Evolutionary conservation across 2,329 filamentous ascomycete species (phyloP), one percentile per base, ranked within the genome.

Genomic region (Trichoderma koningii): DNA sequence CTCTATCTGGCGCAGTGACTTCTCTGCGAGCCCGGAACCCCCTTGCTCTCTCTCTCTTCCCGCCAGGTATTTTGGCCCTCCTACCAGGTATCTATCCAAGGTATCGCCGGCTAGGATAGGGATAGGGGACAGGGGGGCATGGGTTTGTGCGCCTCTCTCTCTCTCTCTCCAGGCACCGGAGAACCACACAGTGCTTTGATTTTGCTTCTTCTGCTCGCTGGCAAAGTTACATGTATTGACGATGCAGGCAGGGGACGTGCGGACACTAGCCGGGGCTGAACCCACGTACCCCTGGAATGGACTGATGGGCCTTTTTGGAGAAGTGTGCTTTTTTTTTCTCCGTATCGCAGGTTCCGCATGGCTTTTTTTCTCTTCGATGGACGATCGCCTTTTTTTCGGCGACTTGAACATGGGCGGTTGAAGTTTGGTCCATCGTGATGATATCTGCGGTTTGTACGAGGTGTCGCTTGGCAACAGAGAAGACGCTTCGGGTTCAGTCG

Each of bases 331-430:
- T 47, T 41, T 50, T 63, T 63, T 55, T 41, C 60, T 63, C 60
- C 60, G 51, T 63, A 45, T 63, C 50, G 60, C 41, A 38, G 50
- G 50, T 55, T 26, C 60, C 60, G 60, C 48, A 23, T 47, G 60
- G 34, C 34, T 38, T 38, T 14, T 38, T 3, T 38, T 14, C 10
- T 38, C 41, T 41, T 41, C 45, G 34, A 44, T 23, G 26, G 41
- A 47, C 41, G 60, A 53, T 63, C 50, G 26, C n/a, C 26, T 6
- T 47, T 34, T 19, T 34, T 30, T 52, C 26, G 23, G 21, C 19
- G 26, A 52, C 47, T 23, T 55, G 60, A 38, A 38, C 50, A 45
- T 61, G 47, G 34, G 59, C 23, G 42, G 6, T 45, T n/a, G 34
- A 38, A 38, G 34, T 10, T 28, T 30, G 26, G 48, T 3, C 48